Evolutionary conservation across 225 moss, liverwort and hornwort genomes (phyloP).

Genomic region (Marchantia polymorpha): DNA sequence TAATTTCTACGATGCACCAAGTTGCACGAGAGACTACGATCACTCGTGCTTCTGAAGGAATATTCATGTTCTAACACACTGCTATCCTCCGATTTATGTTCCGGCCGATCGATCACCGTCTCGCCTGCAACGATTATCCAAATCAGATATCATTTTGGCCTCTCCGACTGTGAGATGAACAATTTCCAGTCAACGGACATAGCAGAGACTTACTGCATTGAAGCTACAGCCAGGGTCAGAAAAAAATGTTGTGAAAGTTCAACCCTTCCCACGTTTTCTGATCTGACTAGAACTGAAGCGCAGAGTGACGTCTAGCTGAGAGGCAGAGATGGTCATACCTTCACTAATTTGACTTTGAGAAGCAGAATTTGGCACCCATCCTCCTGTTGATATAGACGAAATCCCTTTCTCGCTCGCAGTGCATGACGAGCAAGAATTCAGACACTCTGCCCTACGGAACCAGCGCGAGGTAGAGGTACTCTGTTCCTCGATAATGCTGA

Average conservation of each 20-base stretch:
- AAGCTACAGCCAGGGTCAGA: background rate
- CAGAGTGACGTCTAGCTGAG: background rate
- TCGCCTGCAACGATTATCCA: background rate
- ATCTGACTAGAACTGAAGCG: background rate
- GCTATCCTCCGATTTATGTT: background rate
- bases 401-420: background rate
- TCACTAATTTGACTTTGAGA: background rate
- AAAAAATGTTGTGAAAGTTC: background rate
- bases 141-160: background rate
- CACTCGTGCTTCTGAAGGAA: background rate
- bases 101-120: background rate
- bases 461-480: background rate
- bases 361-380: background rate
- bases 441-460: background rate
- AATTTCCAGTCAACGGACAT: background rate
- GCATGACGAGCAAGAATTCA: background rate
- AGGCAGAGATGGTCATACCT: conserved; percentile 3
- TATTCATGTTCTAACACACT: background rate
- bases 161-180: background rate
- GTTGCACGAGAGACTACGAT: background rate
- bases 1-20: conserved; percentile 13
- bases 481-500: background rate
- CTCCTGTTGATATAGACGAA: background rate
- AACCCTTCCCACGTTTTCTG: background rate
- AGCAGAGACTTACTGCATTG: background rate